Evolutionary conservation across 306 rosid genomes (phyloP), one percentile per base, ranked within the genome.

Genomic region (Alnus rubra): DNA sequence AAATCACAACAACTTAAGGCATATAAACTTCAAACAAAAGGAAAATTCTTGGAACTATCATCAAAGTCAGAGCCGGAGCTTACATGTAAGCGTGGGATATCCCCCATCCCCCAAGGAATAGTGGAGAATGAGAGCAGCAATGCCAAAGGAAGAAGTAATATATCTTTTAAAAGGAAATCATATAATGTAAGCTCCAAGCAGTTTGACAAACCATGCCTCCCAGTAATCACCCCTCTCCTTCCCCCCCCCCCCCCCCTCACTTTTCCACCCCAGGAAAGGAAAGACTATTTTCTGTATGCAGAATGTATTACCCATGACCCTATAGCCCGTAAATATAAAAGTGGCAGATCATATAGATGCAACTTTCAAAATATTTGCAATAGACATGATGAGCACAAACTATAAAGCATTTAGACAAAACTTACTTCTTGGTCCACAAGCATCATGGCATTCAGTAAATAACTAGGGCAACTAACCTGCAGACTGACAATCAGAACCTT

Each of bases 401-500:
- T 55, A 55, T 16, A 0, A 54, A 18, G 16, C 45, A 55, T n/a
- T 39, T 18, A 63, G 59, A 2, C 33, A 59, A 63, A 49, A 71
- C 39, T n/a, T 9, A 12, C 2, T n/a, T 69, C 48, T 69, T n/a
- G 7, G 9, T 47, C 54, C 28, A 69, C n/a, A 33, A 37, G 49
- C 53, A 74, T 11, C 48, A 19, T 0, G 68, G 7, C 68, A 55
- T 35, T 9, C 28, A 3, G 28, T 39, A 23, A 45, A 56, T 8
- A 75, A 63, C 75, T 8, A 62, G 28, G 13, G 65, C 33, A 53
- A 77, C 74, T 83, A 80, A 89, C 86, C 88, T 69, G 87, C 80
- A 80, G 88, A 51, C 62, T 68, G 85, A 71, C 77, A 62, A 80
- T 88, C 88, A 76, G 48, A 80, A 52, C 23, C 63, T 80, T 88